A percentile compares a stretch with the other conserved stretches of the same genome.
Evolutionary conservation across 345 rosid genomes (phyloP).

Genomic region (Gossypium ekmanianum): DNA sequence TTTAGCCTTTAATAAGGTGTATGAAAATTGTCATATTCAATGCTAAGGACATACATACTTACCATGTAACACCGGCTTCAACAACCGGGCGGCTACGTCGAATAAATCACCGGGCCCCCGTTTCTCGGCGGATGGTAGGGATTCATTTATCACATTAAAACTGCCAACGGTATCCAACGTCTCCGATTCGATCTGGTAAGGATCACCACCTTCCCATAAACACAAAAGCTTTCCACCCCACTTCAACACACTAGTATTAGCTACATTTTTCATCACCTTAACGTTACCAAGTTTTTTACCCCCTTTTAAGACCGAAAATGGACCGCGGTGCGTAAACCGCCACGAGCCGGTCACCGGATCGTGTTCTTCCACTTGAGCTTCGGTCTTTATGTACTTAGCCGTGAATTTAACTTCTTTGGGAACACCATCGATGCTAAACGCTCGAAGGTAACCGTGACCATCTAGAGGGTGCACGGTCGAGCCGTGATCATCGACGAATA

Average conservation of each 20-base stretch:
- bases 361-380: conserved; percentile 80
- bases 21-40: neutral
- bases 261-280: conserved; percentile 94
- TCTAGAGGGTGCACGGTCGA: conserved; percentile 91
- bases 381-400: conserved; percentile 81
- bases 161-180: conserved; percentile 68
- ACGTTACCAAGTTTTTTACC: conserved; percentile 70
- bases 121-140: neutral
- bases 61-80: conserved; percentile 77
- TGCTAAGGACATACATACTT: conserved; percentile 9
- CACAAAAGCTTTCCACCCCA: conserved; percentile 79
- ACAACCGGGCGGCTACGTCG: conserved; percentile 58
- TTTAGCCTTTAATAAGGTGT: neutral
- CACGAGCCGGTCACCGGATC: conserved; percentile 66
- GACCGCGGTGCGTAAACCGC: conserved; percentile 78
- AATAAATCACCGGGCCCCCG: conserved; percentile 20
- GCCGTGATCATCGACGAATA: conserved; percentile 81
- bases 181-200: conserved; percentile 68
- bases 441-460: conserved; percentile 85
- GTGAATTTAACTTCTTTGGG: conserved; percentile 44
- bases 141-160: conserved; percentile 42
- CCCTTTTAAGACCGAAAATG: conserved; percentile 74
- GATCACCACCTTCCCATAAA: conserved; percentile 94
- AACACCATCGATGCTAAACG: conserved; percentile 51
- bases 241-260: conserved; percentile 74